A percentile compares a stretch with the other conserved stretches of the same genome.
phyloP scores from a whole-genome alignment of 2,329 filamentous ascomycete genomes.

The Talaromyces pinophilus region DNA sequence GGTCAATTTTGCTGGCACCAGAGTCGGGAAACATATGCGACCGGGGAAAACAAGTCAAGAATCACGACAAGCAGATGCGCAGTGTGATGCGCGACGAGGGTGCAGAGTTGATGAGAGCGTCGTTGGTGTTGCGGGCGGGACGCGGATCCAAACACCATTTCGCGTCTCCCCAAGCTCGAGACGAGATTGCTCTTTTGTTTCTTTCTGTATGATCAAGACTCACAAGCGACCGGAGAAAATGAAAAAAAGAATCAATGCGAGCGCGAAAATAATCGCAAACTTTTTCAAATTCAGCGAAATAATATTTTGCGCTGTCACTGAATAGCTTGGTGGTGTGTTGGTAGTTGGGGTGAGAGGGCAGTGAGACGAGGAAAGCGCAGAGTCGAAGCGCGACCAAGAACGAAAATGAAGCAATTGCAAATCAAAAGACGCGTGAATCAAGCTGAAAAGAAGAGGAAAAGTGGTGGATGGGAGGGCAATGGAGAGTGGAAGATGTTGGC shows the following conservation, averaged over 20 bases:
- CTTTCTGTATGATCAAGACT: not conserved
- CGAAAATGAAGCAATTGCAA: slow-evolving; percentile 29
- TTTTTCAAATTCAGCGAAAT: slow-evolving; percentile 3
- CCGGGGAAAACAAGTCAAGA: slow-evolving; percentile 17
- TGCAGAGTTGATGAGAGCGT: slow-evolving; percentile 1
- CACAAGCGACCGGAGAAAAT: not conserved
- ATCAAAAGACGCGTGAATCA: slow-evolving; percentile 27
- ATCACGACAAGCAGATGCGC: slow-evolving; percentile 11
- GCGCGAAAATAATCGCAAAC: not conserved
- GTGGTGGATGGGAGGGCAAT: slow-evolving; percentile 25
- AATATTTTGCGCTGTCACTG: slow-evolving; percentile 6
- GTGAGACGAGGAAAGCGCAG: slow-evolving; percentile 7
- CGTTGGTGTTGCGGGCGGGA: slow-evolving; percentile 18
- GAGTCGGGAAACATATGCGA: slow-evolving; percentile 16
- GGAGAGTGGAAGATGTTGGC: slow-evolving; percentile 31
- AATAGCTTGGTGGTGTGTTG: not conserved
- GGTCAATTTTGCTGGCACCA: slow-evolving; percentile 5
- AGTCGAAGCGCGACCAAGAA: slow-evolving; percentile 29
- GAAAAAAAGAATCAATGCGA: not conserved
- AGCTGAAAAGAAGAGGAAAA: slow-evolving; percentile 21
- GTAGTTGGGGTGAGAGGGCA: slow-evolving; percentile 19
- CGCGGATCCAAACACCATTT: slow-evolving; percentile 24
- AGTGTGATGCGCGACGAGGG: slow-evolving; percentile 5
- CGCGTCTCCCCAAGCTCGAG: slow-evolving; percentile 18
- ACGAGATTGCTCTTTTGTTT: not conserved